Base-by-base conservation (phyloP, 2,329 filamentous ascomycete species). In the Celoporthe dispersa region DNA sequence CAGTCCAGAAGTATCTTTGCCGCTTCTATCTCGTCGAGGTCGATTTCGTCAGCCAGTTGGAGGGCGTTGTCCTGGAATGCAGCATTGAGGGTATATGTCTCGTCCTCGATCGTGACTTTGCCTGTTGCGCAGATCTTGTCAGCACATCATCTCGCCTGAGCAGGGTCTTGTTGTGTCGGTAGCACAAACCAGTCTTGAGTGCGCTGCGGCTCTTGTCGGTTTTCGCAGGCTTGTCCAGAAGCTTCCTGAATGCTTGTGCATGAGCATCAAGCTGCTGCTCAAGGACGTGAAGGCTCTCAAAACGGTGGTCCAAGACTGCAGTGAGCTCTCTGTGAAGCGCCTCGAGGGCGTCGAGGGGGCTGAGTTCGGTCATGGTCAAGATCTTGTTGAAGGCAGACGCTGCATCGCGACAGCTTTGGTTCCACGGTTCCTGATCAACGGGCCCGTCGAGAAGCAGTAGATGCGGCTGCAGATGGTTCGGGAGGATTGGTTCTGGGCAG, bases 11-110 rank as follows among this genome's bases (percentile, higher is more conserved):
- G 88, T 64, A 96, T 87, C 74, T 87, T 86, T 12, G 94, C 92
- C 25, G 95, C 92, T 75, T 96, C 89, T 69, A 97, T 79, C 80
- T 99, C 97, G 81, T 99, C 94, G 66, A 99, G 85, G 76, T 97
- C 91, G 72, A 98, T 85, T 75, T 94, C 93, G 79, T 98, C 94
- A 68, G 95, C 92, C 51, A 99, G 85, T 75, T 93, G 88, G 41
- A 97, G 85, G 33, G 90, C 88, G 74, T 91, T 90, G 79, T 97
- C 91, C 77, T 95, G 90, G 80, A 99, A 98, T 72, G 94, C 90
- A 68, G 92, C 87, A 80, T 97, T 98, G 82, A 99, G 84, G 31
- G 86, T 84, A 80, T 94, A 98, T 76, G 94, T 89, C 44, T 88
- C 86, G 72, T 90, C 91, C 75, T 88, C 87, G 70, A 97, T 82